A percentile compares a stretch with the other conserved stretches of the same genome.
Evolutionary conservation across 1,139 yeast species (phyloP).

Genomic region (Debaryomycetaceae sp.): DNA sequence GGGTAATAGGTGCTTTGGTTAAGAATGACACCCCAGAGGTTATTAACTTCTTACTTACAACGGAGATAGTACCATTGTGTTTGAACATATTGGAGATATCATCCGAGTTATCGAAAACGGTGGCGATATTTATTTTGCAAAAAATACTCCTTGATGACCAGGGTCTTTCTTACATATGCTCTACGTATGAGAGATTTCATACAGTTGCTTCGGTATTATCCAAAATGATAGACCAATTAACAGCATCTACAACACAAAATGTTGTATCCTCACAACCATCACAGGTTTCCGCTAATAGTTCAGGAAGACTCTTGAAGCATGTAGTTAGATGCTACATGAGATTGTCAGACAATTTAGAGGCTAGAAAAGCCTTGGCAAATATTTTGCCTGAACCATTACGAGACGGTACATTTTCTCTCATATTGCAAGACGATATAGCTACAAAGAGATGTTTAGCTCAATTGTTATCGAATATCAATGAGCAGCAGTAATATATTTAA

Average conservation of each 20-base stretch:
- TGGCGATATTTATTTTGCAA: constrained; percentile 92
- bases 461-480: constrained; percentile 65
- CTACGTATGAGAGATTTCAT: constrained; percentile 89
- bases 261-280: constrained; percentile 20
- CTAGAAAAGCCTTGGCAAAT: constrained; percentile 80
- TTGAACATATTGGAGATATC: constrained; percentile 94
- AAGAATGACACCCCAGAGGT: constrained; percentile 96
- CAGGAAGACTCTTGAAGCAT: constrained; percentile 85
- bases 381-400: constrained; percentile 84
- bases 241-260: constrained; percentile 21
- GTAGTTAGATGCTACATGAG: constrained; percentile 92
- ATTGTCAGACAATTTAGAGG: constrained; percentile 85
- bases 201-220: constrained; percentile 89
- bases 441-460: constrained; percentile 88
- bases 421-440: constrained; percentile 81
- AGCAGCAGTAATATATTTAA: constrained; percentile 14
- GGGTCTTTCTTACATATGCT: constrained; percentile 89
- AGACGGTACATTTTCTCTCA: constrained; percentile 83
- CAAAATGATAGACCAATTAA: constrained; percentile 83
- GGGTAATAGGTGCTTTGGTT: constrained; percentile 95
- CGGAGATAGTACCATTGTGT: constrained; percentile 94
- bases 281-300: constrained; percentile 37
- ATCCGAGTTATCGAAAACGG: constrained; percentile 86
- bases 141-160: constrained; percentile 88
- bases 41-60: constrained; percentile 80